These are phyloP conservation scores for Gyrodon lividus DNA, from an alignment of 768 basidiomycete species.

Conservation along the genomic window DNA sequence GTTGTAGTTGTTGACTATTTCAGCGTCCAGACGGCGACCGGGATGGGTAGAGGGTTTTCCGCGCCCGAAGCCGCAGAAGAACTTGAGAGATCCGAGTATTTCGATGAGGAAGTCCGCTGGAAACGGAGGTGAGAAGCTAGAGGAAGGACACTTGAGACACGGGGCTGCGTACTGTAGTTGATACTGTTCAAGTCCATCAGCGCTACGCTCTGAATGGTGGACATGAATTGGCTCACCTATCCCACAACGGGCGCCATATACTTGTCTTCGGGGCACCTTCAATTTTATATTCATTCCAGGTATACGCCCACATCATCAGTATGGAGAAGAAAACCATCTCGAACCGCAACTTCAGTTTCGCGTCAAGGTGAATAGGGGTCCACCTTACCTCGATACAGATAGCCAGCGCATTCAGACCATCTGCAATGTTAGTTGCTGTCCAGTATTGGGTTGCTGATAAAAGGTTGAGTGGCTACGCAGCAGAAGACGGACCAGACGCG, in stretches of 20 bases:
- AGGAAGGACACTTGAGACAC: background rate
- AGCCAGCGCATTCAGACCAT: conserved; percentile 79
- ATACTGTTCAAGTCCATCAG: conserved; percentile 33
- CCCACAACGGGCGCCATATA: conserved; percentile 71
- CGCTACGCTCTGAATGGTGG: too few relatives aligned
- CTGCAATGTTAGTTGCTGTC: conserved; percentile 80
- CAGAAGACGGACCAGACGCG: background rate
- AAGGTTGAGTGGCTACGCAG: background rate
- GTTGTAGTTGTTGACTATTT: conserved; percentile 23
- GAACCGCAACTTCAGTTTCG: conserved; percentile 2
- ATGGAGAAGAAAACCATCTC: conserved; percentile 83
- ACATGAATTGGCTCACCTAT: conserved; percentile 36
- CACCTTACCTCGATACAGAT: conserved; percentile 75
- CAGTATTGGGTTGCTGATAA: conserved; percentile 68
- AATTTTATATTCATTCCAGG: conserved; percentile 61
- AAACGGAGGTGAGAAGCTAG: conserved; percentile 6
- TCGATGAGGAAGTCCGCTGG: conserved; percentile 67
- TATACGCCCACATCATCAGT: conserved; percentile 86
- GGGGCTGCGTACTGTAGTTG: conserved; percentile 41
- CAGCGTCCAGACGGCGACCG: conserved; percentile 13
- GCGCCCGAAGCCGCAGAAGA: conserved; percentile 47
- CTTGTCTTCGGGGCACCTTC: conserved; percentile 47
- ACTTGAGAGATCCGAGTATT: conserved; percentile 60
- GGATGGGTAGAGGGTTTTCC: conserved; percentile 31
- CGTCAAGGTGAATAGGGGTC: background rate